These are phyloP conservation scores for Talaromyces sp. DNA, from an alignment of 2,329 filamentous ascomycete species.

Conservation along the genomic window DNA sequence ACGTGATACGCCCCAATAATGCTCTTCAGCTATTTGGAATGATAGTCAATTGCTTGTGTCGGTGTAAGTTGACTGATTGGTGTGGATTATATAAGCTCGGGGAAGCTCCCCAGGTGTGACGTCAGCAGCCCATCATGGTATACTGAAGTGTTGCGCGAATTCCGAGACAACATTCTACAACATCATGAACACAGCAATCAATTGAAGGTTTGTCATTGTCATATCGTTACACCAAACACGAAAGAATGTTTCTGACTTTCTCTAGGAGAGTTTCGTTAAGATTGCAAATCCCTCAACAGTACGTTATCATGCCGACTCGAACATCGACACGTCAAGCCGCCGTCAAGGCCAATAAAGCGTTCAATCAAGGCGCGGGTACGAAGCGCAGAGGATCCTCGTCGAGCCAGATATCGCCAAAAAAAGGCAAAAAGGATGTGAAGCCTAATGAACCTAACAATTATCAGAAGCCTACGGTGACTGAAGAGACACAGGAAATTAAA, in stretches of 20 bases:
- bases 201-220: conserved; percentile 10
- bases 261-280: conserved; percentile 3
- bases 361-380: conserved; percentile 33
- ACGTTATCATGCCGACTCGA: conserved; percentile 25
- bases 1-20: background rate
- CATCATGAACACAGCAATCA: background rate
- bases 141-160: conserved; percentile 5
- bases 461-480: conserved; percentile 20
- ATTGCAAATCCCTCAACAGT: conserved; percentile 5
- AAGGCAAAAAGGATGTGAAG: conserved; percentile 35
- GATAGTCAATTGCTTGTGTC: background rate
- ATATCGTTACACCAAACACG: background rate
- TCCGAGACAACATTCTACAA: conserved; percentile 3
- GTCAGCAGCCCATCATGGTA: conserved; percentile 30
- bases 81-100: conserved; percentile 13
- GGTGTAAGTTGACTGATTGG: background rate
- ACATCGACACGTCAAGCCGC: conserved; percentile 44
- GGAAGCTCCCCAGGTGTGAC: conserved; percentile 27
- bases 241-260: conserved; percentile 14
- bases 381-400: conserved; percentile 40
- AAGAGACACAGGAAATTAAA: conserved; percentile 24
- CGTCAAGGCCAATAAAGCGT: conserved; percentile 43
- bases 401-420: conserved; percentile 34
- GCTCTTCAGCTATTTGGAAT: background rate
- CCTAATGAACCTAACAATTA: conserved; percentile 5